Evolutionary conservation across 2,329 filamentous ascomycete genomes (phyloP), one percentile per base, ranked within the genome.

Genomic region (Neodidymelliopsis sp.): DNA sequence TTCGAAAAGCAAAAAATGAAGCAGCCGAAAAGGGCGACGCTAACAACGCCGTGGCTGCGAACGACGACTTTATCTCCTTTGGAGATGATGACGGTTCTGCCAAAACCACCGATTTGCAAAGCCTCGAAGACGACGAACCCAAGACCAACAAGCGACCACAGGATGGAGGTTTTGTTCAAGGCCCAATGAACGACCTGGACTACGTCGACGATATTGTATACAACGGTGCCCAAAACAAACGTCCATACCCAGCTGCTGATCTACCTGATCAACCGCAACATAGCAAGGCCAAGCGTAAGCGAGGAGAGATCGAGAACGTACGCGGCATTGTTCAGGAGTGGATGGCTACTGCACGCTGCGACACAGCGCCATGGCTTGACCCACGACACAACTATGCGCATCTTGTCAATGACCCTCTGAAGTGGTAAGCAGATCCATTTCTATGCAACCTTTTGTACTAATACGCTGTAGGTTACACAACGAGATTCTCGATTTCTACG

Each of bases 21-120:
- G 72, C 78, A 0, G 75, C 78, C 9, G 75, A 81, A 1, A 79
- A 84, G 16, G 78, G 81, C 1, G 81, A 86, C 35, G 79, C 81
- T 0, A 70, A 73, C 9, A 81, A 81, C 16, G 64, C 67, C 19
- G 68, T 72, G 16, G 69, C 72, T 34, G 70, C 75, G 19, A 78
- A 78, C 33, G 87, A 89, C 49, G 93, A 99, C 59, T 97, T 97
- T 67, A 96, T 99, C 45, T 95, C 93, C 0, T 89, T 93, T 51
- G 88, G 86, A 58, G 79, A 89, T 33, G 82, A 81, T 35, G 84
- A 87, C 43, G 81, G 36, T 18, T 42, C 49, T 6, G n/a, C 22
- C 22, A 82, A 19, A 79, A 82, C 29, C 7, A n/a, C 31, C 18
- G 41, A 46, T 13, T 5, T 37, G 12, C 31, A 33, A 3, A 30